Percentiles rank a stretch among this genome's conserved stretches.
phyloP scores from a whole-genome alignment of 345 rosid genomes.

The Salix caprea region DNA sequence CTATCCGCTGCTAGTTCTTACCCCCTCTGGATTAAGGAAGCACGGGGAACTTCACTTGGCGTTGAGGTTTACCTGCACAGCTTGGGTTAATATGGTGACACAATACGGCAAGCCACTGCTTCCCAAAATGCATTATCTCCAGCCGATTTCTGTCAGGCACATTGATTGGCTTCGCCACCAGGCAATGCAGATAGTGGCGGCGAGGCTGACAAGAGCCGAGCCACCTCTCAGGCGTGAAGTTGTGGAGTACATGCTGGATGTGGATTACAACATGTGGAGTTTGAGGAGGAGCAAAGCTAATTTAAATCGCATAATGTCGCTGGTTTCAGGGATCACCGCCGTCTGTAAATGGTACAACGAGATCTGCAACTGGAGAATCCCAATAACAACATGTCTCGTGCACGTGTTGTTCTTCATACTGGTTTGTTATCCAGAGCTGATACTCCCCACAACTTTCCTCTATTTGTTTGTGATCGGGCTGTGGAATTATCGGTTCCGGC shows the following conservation, averaged over 20 bases:
- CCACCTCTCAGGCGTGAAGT: conserved; percentile 28
- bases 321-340: conserved; percentile 18
- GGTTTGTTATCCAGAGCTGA: conserved; percentile 31
- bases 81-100: conserved; percentile 29
- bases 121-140: conserved; percentile 34
- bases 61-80: conserved; percentile 27
- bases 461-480: conserved; percentile 29
- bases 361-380: conserved; percentile 32
- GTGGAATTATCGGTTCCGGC: conserved; percentile 33
- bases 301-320: conserved; percentile 24
- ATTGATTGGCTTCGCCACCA: conserved; percentile 28
- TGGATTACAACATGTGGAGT: conserved; percentile 28
- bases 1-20: conserved; percentile 23
- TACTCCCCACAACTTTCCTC: conserved; percentile 28
- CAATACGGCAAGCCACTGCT: conserved; percentile 30
- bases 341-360: conserved; percentile 27
- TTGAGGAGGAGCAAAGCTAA: conserved; percentile 33
- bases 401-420: conserved; percentile 29
- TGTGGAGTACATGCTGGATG: conserved; percentile 32
- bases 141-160: conserved; percentile 23
- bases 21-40: conserved; percentile 17
- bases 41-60: conserved; percentile 33
- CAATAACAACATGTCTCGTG: conserved; percentile 27
- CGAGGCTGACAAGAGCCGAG: conserved; percentile 26
- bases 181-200: conserved; percentile 29